Conservation (phyloP, 371 early-diverging fungal genomes). For the Lichtheimia corymbifera region DNA sequence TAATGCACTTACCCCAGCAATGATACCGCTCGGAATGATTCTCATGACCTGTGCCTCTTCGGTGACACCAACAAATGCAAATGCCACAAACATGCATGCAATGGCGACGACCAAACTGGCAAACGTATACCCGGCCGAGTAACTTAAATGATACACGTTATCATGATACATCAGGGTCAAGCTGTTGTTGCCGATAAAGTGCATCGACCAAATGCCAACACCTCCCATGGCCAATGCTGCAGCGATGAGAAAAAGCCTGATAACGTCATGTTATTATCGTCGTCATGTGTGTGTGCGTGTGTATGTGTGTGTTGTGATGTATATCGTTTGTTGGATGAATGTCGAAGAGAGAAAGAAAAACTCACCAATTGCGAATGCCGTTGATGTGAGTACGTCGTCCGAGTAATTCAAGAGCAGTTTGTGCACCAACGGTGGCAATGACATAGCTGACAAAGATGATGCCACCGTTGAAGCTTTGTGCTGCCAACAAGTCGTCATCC, state of each 20-base stretch:
- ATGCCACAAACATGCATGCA: conserved; percentile 41
- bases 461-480: conserved; percentile 25
- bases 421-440: conserved; percentile 22
- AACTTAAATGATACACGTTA: conserved; percentile 30
- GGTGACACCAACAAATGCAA: conserved; percentile 42
- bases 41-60: conserved; percentile 37
- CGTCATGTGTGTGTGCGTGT: neutral
- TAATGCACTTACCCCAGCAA: conserved; percentile 38
- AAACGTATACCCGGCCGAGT: conserved; percentile 42
- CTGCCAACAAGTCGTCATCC: conserved; percentile 7
- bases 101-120: conserved; percentile 42
- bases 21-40: conserved; percentile 39
- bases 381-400: conserved; percentile 23
- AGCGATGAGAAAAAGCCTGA: conserved; percentile 38
- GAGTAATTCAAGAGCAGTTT: conserved; percentile 24
- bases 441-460: conserved; percentile 26
- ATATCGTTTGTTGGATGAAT: neutral
- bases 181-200: conserved; percentile 48
- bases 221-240: conserved; percentile 47
- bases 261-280: neutral
- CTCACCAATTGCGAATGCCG: conserved; percentile 23
- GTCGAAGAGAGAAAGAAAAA: neutral
- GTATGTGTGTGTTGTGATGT: neutral
- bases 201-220: conserved; percentile 53
- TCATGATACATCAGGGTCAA: conserved; percentile 23